Conservation (phyloP, 73 alveolate genomes). For the Durusdinium trenchii region DNA sequence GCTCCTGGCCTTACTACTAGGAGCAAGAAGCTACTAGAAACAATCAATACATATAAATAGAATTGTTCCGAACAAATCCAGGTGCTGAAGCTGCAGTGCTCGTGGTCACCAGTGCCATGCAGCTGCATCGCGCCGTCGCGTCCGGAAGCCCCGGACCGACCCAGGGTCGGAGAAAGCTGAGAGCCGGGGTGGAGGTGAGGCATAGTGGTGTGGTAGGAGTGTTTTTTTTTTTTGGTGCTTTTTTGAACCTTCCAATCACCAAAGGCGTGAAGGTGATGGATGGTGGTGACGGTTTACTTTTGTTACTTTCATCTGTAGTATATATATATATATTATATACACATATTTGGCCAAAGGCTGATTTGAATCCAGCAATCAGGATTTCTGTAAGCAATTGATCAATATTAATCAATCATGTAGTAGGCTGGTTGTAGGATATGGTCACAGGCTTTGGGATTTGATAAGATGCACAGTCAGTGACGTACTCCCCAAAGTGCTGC, state of each 20-base stretch:
- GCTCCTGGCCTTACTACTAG: neutral
- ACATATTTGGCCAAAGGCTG: too few relatives aligned
- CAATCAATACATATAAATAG: too few relatives aligned
- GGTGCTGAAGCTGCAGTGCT: neutral
- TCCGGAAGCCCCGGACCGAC: neutral
- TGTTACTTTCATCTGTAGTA: neutral
- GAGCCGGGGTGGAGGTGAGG: too few relatives aligned
- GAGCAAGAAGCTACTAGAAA: neutral
- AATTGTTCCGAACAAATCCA: neutral
- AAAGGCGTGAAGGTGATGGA: neutral
- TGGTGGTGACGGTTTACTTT: neutral
- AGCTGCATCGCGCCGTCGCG: neutral
- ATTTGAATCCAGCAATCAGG: too few relatives aligned
- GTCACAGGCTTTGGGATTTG: too few relatives aligned
- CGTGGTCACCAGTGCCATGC: neutral
- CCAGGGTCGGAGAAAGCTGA: too few relatives aligned
- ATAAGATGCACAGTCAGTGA: too few relatives aligned
- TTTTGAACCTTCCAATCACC: neutral
- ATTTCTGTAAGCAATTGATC: too few relatives aligned
- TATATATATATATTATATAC: neutral
- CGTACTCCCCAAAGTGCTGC: too few relatives aligned
- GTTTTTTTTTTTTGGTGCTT: neutral
- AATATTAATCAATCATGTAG: too few relatives aligned
- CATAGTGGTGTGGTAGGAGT: too few relatives aligned
- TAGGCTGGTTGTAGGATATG: too few relatives aligned